These are phyloP conservation scores for Aspergillus pseudoviridinutans DNA, from an alignment of 2,329 filamentous ascomycete genomes.

Conservation along the genomic window DNA sequence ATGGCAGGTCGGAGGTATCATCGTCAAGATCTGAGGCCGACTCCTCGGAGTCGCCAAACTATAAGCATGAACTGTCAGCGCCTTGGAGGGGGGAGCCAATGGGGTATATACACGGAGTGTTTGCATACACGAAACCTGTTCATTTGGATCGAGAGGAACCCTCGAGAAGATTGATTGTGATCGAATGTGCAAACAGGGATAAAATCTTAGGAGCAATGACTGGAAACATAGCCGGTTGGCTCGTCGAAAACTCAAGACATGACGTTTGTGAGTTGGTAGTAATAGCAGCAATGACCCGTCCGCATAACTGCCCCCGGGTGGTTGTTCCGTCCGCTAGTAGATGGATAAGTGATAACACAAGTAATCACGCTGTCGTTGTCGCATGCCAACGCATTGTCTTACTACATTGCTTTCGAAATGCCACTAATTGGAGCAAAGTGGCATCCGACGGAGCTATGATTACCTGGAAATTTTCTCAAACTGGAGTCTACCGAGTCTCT, in stretches of 20 bases:
- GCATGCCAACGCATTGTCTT: neutral
- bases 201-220: too few species aligned
- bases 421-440: neutral
- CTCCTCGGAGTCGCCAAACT: slow-evolving; percentile 45
- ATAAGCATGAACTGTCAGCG: slow-evolving; percentile 7
- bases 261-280: neutral
- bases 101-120: neutral
- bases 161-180: neutral
- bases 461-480: neutral
- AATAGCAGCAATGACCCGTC: neutral
- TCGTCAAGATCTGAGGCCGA: slow-evolving; percentile 54
- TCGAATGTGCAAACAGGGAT: neutral
- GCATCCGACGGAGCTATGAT: neutral
- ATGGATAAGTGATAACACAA: neutral
- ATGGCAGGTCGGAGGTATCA: slow-evolving; percentile 67
- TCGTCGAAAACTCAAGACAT: neutral
- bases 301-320: neutral
- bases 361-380: neutral
- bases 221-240: neutral
- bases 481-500: neutral
- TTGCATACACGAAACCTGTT: slow-evolving; percentile 32
- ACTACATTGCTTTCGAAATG: neutral
- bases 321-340: neutral
- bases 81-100: neutral
- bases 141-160: slow-evolving; percentile 16